These are phyloP conservation scores for Microdochium trichocladiopsis DNA, from an alignment of 2,329 filamentous ascomycete species.

Conservation along the genomic window DNA sequence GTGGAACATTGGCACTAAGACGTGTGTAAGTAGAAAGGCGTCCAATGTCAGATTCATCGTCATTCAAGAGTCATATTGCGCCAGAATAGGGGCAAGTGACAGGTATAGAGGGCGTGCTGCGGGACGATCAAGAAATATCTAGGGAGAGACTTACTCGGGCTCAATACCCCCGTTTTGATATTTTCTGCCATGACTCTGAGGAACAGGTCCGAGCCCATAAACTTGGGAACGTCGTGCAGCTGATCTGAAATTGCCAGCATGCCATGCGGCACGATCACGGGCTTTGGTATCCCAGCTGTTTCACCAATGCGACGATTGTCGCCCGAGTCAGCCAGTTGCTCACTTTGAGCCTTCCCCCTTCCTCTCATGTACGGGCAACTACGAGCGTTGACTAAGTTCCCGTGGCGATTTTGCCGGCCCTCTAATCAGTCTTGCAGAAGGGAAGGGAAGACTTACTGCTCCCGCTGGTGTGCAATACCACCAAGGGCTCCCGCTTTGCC, in stretches of 20 bases:
- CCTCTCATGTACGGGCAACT: too few relatives aligned
- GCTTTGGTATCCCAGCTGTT: slow-evolving; percentile 1
- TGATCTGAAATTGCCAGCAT: slow-evolving; percentile 8
- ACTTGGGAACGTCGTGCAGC: slow-evolving; percentile 3
- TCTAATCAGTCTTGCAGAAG: neutral
- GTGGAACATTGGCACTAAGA: slow-evolving; percentile 30
- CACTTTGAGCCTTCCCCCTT: too few relatives aligned
- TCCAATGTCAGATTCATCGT: neutral
- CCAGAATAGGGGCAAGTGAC: neutral
- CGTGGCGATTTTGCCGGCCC: too few relatives aligned
- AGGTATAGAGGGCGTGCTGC: neutral
- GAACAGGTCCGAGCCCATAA: slow-evolving; percentile 1
- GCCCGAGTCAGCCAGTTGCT: too few relatives aligned
- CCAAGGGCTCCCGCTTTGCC: neutral
- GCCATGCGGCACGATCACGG: neutral
- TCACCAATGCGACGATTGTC: too few relatives aligned
- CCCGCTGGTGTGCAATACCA: neutral
- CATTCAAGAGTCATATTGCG: neutral
- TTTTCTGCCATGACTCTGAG: slow-evolving; percentile 1
- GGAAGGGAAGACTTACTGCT: slow-evolving; percentile 2
- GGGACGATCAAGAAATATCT: neutral
- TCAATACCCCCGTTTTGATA: slow-evolving; percentile 8
- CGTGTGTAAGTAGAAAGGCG: slow-evolving; percentile 1
- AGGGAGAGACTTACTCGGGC: slow-evolving; percentile 9
- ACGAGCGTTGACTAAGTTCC: too few relatives aligned